Percentiles rank a stretch among this genome's conserved stretches.
Conservation (phyloP, 305 asterid species). For the Plantago lanceolata region DNA sequence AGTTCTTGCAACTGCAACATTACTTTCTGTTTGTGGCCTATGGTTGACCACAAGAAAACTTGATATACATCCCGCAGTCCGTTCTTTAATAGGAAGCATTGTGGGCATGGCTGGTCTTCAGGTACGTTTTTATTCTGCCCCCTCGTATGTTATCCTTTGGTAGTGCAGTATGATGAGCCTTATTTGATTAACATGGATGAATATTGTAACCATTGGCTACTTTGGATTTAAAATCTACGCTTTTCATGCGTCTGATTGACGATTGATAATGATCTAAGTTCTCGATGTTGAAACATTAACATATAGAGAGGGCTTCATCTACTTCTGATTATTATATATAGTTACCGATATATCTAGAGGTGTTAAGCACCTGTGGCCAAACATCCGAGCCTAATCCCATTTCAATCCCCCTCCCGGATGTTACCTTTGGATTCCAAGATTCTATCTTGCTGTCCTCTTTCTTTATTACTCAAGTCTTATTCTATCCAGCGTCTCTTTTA, state of each 20-base stretch:
- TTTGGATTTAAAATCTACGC: background rate
- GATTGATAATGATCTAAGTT: background rate
- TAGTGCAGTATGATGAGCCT: conserved; percentile 4
- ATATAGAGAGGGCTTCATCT: background rate
- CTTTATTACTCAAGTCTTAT: background rate
- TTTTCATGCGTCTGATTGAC: background rate
- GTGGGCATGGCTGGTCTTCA: conserved; percentile 86
- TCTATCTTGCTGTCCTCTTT: background rate
- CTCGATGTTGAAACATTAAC: background rate
- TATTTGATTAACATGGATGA: background rate
- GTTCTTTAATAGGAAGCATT: conserved; percentile 57
- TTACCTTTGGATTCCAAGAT: background rate
- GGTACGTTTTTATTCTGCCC: conserved; percentile 37
- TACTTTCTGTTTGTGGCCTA: conserved; percentile 61
- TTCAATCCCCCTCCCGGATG: background rate
- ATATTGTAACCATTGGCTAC: background rate
- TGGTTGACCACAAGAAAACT: conserved; percentile 73
- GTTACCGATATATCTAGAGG: background rate
- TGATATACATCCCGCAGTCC: conserved; percentile 76
- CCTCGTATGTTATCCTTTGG: conserved; percentile 8
- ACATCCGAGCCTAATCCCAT: background rate
- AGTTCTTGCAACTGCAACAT: conserved; percentile 79
- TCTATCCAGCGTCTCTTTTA: background rate
- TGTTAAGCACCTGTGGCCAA: background rate
- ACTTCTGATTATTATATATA: background rate